Conservation (phyloP, 2,329 filamentous ascomycete genomes). For the Bisporella sp. region DNA sequence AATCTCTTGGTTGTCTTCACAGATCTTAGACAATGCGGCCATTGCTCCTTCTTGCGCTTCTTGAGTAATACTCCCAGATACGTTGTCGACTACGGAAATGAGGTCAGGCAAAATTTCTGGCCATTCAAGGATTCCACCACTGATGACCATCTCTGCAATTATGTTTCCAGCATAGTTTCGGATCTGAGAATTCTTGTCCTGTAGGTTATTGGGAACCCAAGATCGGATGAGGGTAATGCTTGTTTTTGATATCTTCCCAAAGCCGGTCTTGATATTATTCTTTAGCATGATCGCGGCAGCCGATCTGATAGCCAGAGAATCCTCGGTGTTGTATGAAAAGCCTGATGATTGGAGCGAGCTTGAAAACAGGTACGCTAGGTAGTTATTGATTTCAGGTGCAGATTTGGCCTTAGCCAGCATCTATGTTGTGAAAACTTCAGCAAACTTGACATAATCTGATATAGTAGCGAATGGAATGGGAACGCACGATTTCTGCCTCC, state of each 20-base stretch:
- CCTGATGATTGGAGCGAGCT: slow-evolving; percentile 55
- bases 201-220: slow-evolving; percentile 69
- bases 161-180: slow-evolving; percentile 87
- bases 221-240: slow-evolving; percentile 74
- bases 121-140: slow-evolving; percentile 83
- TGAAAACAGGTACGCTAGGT: slow-evolving; percentile 85
- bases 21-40: slow-evolving; percentile 88
- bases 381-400: slow-evolving; percentile 94
- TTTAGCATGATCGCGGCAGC: slow-evolving; percentile 93
- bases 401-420: slow-evolving; percentile 87
- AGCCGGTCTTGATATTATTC: slow-evolving; percentile 75
- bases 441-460: slow-evolving; percentile 1
- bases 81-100: slow-evolving; percentile 69
- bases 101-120: slow-evolving; percentile 83
- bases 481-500: slow-evolving; percentile 77
- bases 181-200: slow-evolving; percentile 76
- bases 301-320: slow-evolving; percentile 72
- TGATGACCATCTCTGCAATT: slow-evolving; percentile 82
- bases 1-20: slow-evolving; percentile 86
- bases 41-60: slow-evolving; percentile 89
- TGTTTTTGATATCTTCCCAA: slow-evolving; percentile 65
- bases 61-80: slow-evolving; percentile 56
- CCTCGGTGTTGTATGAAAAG: slow-evolving; percentile 48
- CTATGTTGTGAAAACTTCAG: slow-evolving; percentile 41
- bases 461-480: background rate